A percentile compares a stretch with the other conserved stretches of the same genome.
phyloP scores from a whole-genome alignment of 345 rosid genomes.

The Aquilaria yunnanensis region DNA sequence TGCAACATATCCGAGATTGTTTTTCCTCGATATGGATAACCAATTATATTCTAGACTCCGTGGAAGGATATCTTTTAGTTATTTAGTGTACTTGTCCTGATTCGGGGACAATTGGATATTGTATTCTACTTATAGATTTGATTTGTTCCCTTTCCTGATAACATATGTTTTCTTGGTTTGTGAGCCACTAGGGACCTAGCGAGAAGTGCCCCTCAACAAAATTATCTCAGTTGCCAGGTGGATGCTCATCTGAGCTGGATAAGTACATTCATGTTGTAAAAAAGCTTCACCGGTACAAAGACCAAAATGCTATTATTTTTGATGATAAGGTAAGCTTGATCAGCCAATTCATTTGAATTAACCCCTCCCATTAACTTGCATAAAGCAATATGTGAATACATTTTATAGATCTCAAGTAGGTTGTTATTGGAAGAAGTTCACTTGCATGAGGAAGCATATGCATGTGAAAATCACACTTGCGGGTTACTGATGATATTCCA shows the following conservation, averaged over 20 bases:
- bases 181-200: slow-evolving; percentile 7
- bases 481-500: neutral
- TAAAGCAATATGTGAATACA: neutral
- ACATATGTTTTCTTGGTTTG: slow-evolving; percentile 1
- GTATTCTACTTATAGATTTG: neutral
- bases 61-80: neutral
- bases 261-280: slow-evolving; percentile 19
- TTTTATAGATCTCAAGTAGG: neutral
- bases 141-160: neutral
- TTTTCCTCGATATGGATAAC: neutral
- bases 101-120: neutral
- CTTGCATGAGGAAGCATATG: neutral
- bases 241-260: slow-evolving; percentile 14
- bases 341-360: neutral
- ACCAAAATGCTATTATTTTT: slow-evolving; percentile 31
- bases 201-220: slow-evolving; percentile 9
- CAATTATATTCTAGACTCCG: neutral
- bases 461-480: neutral
- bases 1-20: too few species aligned
- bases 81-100: neutral
- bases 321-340: slow-evolving; percentile 37
- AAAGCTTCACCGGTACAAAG: slow-evolving; percentile 27
- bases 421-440: neutral
- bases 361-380: neutral
- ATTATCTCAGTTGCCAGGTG: slow-evolving; percentile 20